Conservation (phyloP, 805 yeast species). For the Starmerella bacillaris region DNA sequence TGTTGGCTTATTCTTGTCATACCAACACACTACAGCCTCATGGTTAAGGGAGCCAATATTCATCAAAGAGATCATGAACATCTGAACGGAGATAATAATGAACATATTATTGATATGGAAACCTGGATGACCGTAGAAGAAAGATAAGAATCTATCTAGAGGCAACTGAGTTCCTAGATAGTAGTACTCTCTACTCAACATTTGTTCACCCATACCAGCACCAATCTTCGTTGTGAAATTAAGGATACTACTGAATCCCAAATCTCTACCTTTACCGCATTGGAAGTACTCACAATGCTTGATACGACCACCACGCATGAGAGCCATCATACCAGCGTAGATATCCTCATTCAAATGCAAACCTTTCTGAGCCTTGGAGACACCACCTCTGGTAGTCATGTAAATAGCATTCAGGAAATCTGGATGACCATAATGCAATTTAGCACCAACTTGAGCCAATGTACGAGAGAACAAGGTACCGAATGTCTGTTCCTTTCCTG, state of each 20-base stretch:
- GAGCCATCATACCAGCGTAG: constrained; percentile 85
- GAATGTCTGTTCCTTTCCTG: constrained; percentile 93
- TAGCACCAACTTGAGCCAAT: constrained; percentile 83
- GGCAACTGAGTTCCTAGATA: constrained; percentile 81
- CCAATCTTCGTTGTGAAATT: constrained; percentile 93
- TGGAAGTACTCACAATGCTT: constrained; percentile 92
- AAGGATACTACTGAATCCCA: constrained; percentile 80
- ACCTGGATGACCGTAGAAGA: constrained; percentile 94
- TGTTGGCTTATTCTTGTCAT: constrained; percentile 46
- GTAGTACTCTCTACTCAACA: constrained; percentile 78
- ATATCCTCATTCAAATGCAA: constrained; percentile 87
- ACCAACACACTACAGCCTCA: constrained; percentile 53
- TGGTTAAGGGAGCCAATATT: constrained; percentile 63
- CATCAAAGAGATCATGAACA: constrained; percentile 63
- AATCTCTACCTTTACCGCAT: constrained; percentile 92
- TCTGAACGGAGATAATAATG: constrained; percentile 69
- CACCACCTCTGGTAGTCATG: constrained; percentile 91
- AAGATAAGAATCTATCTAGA: constrained; percentile 73
- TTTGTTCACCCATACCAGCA: constrained; percentile 97
- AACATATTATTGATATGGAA: constrained; percentile 83
- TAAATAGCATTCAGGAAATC: constrained; percentile 79
- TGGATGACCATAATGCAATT: constrained; percentile 91
- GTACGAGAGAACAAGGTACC: constrained; percentile 92
- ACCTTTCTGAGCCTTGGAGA: constrained; percentile 88
- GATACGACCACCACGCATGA: constrained; percentile 78